Percentiles rank a stretch among this genome's conserved stretches.
phyloP scores from a whole-genome alignment of 768 basidiomycete species.

The Atractiella rhizophila region DNA sequence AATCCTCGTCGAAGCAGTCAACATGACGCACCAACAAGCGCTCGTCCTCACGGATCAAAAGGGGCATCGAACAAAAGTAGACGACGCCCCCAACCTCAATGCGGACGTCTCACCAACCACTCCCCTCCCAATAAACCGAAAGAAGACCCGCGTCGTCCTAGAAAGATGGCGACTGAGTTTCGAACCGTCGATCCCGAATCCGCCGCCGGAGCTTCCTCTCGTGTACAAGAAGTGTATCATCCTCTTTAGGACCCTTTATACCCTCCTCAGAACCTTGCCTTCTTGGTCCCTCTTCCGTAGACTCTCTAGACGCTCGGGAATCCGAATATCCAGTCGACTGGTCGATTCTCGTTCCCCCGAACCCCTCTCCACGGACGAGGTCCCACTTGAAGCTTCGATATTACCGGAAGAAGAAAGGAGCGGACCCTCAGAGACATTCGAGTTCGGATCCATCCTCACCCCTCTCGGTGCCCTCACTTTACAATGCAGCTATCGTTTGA shows the following conservation, averaged over 20 bases:
- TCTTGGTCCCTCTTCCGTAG: no score
- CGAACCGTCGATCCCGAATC: constrained; percentile 1
- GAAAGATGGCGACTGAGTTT: constrained; percentile 9
- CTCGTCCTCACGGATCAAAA: constrained; percentile 13
- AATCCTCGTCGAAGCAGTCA: constrained; percentile 13
- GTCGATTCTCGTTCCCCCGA: no score
- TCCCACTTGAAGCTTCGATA: constrained; percentile 1
- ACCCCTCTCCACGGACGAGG: no score
- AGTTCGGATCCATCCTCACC: not conserved
- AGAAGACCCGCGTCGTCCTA: constrained; percentile 8
- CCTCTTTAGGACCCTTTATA: constrained; percentile 13
- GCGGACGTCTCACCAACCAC: not conserved
- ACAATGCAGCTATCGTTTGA: constrained; percentile 10
- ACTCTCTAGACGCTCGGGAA: no score
- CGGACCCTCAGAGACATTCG: no score
- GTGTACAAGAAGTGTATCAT: constrained; percentile 17
- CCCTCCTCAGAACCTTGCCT: constrained; percentile 11
- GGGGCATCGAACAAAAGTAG: constrained; percentile 7
- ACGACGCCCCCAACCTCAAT: not conserved
- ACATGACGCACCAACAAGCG: constrained; percentile 13
- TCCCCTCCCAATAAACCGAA: no score
- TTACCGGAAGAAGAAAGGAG: not conserved
- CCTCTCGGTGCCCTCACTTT: constrained; percentile 6
- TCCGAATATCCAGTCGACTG: no score
- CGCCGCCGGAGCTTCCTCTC: constrained; percentile 7